Evolutionary conservation across 495 filamentous ascomycete genomes (phyloP).

Genomic region (Neurospora africana): DNA sequence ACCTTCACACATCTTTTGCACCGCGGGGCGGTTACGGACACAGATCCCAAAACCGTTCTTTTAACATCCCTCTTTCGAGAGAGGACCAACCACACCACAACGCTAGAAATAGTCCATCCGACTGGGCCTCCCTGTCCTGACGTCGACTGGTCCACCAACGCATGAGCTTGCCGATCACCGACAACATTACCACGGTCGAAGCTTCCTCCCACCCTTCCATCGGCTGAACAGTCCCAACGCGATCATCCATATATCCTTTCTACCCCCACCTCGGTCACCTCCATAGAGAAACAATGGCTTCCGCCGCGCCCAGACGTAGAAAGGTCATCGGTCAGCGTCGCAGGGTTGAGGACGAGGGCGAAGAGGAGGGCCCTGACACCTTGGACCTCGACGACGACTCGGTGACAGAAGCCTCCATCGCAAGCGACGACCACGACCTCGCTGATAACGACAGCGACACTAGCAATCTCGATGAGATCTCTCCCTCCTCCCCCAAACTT

Average conservation of each 20-base stretch:
- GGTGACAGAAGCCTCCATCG: slow-evolving; percentile 66
- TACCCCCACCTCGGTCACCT: slow-evolving; percentile 4
- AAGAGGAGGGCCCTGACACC: slow-evolving; percentile 55
- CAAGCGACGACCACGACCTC: slow-evolving; percentile 63
- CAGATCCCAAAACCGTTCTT: background rate
- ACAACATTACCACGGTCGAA: slow-evolving; percentile 10
- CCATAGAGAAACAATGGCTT: slow-evolving; percentile 19
- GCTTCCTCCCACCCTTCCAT: slow-evolving; percentile 15
- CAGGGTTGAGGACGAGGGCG: slow-evolving; percentile 69
- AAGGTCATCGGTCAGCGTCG: slow-evolving; percentile 68
- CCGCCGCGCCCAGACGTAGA: slow-evolving; percentile 44
- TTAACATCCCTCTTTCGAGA: background rate
- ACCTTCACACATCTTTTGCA: slow-evolving; percentile 7
- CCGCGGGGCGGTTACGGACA: slow-evolving; percentile 22
- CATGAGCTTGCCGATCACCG: slow-evolving; percentile 14
- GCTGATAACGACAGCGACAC: slow-evolving; percentile 67
- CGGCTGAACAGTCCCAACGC: slow-evolving; percentile 6
- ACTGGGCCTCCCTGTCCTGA: background rate
- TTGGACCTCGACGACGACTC: slow-evolving; percentile 72
- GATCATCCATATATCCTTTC: background rate
- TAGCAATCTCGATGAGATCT: slow-evolving; percentile 53
- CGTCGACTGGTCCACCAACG: slow-evolving; percentile 7
- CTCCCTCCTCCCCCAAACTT: slow-evolving; percentile 35
- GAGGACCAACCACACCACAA: slow-evolving; percentile 2
- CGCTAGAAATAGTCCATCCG: background rate